Evolutionary conservation across 495 filamentous ascomycete genomes (phyloP).

Genomic region (Tuber umbilicatum): DNA sequence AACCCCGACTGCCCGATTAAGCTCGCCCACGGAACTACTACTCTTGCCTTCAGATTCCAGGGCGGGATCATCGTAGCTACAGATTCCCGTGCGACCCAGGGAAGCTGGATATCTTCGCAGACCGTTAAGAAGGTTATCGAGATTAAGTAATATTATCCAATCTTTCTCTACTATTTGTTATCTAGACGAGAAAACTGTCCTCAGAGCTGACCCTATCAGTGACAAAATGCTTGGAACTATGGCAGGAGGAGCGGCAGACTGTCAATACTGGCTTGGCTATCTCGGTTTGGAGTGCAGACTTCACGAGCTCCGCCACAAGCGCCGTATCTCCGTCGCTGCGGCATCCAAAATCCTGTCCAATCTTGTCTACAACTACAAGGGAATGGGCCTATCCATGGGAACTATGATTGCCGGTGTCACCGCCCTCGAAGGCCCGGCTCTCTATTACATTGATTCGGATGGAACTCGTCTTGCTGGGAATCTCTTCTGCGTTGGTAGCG

Average conservation of each 20-base stretch:
- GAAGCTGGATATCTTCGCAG: constrained; percentile 98
- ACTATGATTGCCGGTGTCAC: constrained; percentile 99
- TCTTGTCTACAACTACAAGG: constrained; percentile 96
- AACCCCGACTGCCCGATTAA: constrained; percentile 98
- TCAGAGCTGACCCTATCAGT: constrained; percentile 13
- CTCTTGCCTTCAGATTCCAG: constrained; percentile 95
- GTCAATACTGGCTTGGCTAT: constrained; percentile 99
- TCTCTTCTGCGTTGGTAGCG: constrained; percentile 94
- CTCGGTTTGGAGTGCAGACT: constrained; percentile 97
- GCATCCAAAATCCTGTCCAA: constrained; percentile 98
- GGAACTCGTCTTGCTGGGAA: constrained; percentile 88
- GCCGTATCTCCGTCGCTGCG: constrained; percentile 92
- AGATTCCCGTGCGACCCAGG: constrained; percentile 90
- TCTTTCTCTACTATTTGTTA: not conserved
- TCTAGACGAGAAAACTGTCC: constrained; percentile 5
- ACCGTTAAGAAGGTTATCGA: constrained; percentile 99
- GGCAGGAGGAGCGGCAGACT: constrained; percentile 97
- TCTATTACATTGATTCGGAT: constrained; percentile 99
- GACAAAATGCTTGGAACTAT: constrained; percentile 82
- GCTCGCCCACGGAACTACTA: constrained; percentile 97
- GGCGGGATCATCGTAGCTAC: constrained; percentile 97
- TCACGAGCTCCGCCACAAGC: constrained; percentile 98
- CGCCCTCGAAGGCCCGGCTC: constrained; percentile 86
- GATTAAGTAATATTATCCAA: constrained; percentile 59
- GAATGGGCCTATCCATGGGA: constrained; percentile 94